Base-by-base conservation (phyloP, 176 grass and related monocot species). In the Pontederia paniculata region DNA sequence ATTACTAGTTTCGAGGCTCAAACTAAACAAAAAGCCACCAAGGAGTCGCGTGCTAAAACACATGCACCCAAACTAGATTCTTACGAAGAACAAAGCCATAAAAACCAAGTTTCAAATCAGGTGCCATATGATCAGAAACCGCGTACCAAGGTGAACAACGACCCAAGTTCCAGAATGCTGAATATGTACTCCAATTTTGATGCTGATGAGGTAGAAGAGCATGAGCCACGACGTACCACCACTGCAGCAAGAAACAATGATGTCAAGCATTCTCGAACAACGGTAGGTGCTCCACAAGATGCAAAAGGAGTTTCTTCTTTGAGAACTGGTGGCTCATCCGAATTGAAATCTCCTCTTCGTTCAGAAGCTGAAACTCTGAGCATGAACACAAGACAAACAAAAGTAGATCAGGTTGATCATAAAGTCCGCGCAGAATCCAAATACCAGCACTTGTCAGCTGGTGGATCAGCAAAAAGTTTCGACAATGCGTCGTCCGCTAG, bases 201-300 rank as follows among this genome's bases (percentile, higher is more conserved):
- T 60, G 71, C 60, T 58, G 78, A 79, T 7, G 58, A 68, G 21
- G 68, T 12, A 45, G 52, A 69, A 50, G 89, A 95, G 50, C 21
- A 50, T 9, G 75, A 64, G 41, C 57, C 37, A 63, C 74, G 44
- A 45, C 43, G 58, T 23, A 25, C 22, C 55, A 20, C 18, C 55
- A 66, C 23, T 20, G 75, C 54, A 22, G 82, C 74, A 67, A 22
- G 51, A 16, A 62, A 51, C 54, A 72, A 49, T 73, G 73, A 74
- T 58, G 60, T 48, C 70, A 83, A 79, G 74, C 74, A 65, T 46
- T 95, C 84, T 41, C 77, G 69, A 53, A 65, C 83, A 48, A 84
- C 76, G 25, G 50, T 58, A 21, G 65, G 74, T 23, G 58, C 71
- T 53, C 54, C 68, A 80, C 71, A 67, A 54, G 62, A 78, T n/a